Base-by-base conservation (phyloP, 2,329 filamentous ascomycete species). In the Fusarium multiceps region DNA sequence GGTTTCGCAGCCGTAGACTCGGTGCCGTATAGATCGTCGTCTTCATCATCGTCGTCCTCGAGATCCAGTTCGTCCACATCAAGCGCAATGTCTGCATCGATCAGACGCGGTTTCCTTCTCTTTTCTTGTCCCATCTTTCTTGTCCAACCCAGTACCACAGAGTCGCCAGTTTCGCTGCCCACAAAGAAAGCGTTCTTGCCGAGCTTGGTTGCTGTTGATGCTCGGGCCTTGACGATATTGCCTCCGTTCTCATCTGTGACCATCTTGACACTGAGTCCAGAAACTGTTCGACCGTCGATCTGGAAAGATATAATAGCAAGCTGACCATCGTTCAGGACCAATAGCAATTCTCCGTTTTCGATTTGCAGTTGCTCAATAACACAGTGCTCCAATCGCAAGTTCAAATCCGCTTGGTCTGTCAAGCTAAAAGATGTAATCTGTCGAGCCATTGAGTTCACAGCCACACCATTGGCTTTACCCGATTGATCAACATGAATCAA, bases 401-500 rank as follows among this genome's bases (percentile, higher is more conserved):
- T 87, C 46, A 98, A 84, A 47, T 93, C 88, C 1, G 93, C 92
- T 80, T 98, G 95, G 78, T 99, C 96, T 7, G 88, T 87, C 78
- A 99, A 89, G 53, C 91, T 88, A 75, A 98, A 98, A 1, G 91
- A 88, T 4, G 95, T 97, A 68, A 89, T 88, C 66, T 92, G 88
- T 78, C 90, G 93, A 7, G 94, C 91, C 81, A 97, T 97, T 34
- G 93, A 88, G 76, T 99, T 99, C 69, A 99, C 93, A 6, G 92
- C 95, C 62, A 98, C 92, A 4, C 94, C 95, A 75, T 93, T 97
- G 14, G 94, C 88, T 79, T 97, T 98, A 30, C 96, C 96, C 13
- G 93, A 93, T 83, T 99, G 96, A 76, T 98, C 95, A 70, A 99
- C 90, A 78, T 99, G 96, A 64, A 99, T 92, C 66, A 99, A 81